phyloP scores from a whole-genome alignment of 257 asterid species.

The Schizonepeta tenuifolia region DNA sequence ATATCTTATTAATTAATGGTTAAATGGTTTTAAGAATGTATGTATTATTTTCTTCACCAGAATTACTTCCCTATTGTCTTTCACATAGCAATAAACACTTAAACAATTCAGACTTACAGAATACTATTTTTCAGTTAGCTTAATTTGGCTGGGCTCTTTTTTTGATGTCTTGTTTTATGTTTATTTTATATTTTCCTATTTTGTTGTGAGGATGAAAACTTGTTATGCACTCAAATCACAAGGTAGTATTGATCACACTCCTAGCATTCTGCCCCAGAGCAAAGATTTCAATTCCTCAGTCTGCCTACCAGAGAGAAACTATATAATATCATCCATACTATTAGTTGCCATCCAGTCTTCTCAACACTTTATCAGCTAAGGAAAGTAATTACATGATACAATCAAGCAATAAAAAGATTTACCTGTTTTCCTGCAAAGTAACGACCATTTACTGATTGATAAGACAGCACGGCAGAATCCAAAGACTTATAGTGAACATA shows the following conservation, averaged over 20 bases:
- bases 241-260: slow-evolving; percentile 7
- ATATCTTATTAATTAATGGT: no score
- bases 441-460: slow-evolving; percentile 78
- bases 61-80: background rate
- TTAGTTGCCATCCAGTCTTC: slow-evolving; percentile 21
- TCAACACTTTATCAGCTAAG: slow-evolving; percentile 20
- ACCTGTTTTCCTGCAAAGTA: slow-evolving; percentile 97
- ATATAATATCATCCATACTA: background rate
- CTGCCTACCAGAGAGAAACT: slow-evolving; percentile 5
- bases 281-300: slow-evolving; percentile 8
- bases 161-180: background rate
- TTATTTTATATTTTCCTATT: background rate
- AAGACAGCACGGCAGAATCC: slow-evolving; percentile 86
- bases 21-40: background rate
- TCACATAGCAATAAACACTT: slow-evolving; percentile 16
- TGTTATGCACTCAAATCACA: background rate
- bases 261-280: slow-evolving; percentile 11
- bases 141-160: slow-evolving; percentile 7
- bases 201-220: background rate
- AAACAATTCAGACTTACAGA: background rate
- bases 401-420: slow-evolving; percentile 14
- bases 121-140: background rate
- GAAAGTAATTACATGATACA: slow-evolving; percentile 21
- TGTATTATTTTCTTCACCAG: background rate
- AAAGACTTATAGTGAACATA: slow-evolving; percentile 80